Evolutionary conservation across 1,284 basidiomycete genomes (phyloP).

Genomic region (Thelephora terrestris): DNA sequence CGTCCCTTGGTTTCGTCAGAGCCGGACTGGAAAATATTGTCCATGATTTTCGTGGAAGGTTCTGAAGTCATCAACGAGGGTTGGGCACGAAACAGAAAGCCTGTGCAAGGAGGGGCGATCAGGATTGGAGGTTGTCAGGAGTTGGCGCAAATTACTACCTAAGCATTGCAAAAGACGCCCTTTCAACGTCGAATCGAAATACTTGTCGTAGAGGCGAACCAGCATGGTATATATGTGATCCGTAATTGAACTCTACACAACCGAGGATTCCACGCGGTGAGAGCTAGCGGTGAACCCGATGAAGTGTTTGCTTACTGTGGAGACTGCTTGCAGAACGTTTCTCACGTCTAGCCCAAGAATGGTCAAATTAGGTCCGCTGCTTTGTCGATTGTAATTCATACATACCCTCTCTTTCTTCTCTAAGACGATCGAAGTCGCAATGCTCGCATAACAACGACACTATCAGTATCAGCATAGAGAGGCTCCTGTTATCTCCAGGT

Average conservation of each 20-base stretch:
- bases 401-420: constrained; percentile 45
- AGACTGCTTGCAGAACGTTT: no score
- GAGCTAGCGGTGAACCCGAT: no score
- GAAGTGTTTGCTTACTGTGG: no score
- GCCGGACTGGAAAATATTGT: constrained; percentile 65
- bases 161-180: constrained; percentile 72
- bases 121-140: neutral
- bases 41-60: constrained; percentile 78
- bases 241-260: constrained; percentile 52
- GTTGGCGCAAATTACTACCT: constrained; percentile 34
- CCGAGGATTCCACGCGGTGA: no score
- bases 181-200: constrained; percentile 41
- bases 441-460: constrained; percentile 80
- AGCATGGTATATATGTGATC: constrained; percentile 74
- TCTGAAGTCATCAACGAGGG: constrained; percentile 81
- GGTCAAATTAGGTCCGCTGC: no score
- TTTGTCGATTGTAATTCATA: no score
- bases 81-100: constrained; percentile 87
- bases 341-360: constrained; percentile 3
- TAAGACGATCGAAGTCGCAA: constrained; percentile 76
- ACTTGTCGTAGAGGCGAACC: constrained; percentile 60
- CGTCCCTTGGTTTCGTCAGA: constrained; percentile 66
- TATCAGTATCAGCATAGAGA: constrained; percentile 69
- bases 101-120: constrained; percentile 25
- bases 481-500: constrained; percentile 28